Evolutionary conservation across 805 yeast genomes (phyloP).

Genomic region (Kodamaea jinghongensis): DNA sequence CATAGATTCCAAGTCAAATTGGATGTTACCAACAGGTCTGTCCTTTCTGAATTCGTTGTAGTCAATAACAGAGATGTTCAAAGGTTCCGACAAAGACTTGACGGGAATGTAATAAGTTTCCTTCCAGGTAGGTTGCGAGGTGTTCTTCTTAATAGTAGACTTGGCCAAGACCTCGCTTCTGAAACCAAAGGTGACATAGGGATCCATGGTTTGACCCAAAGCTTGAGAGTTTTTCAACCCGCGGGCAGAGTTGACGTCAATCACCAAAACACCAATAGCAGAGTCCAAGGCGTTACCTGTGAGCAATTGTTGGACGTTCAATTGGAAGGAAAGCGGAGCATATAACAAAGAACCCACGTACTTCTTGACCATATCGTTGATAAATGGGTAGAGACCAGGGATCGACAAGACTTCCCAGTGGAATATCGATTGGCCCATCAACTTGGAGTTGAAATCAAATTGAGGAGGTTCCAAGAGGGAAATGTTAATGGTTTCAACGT

Average conservation of each 20-base stretch:
- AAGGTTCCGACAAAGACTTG: constrained; percentile 76
- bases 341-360: constrained; percentile 87
- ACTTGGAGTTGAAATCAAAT: constrained; percentile 75
- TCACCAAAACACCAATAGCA: constrained; percentile 81
- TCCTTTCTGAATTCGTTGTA: constrained; percentile 80
- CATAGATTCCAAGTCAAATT: constrained; percentile 68
- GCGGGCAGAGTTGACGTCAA: constrained; percentile 65
- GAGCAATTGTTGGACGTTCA: constrained; percentile 85
- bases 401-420: constrained; percentile 83
- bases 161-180: constrained; percentile 57
- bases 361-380: constrained; percentile 80
- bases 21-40: constrained; percentile 72
- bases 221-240: constrained; percentile 68
- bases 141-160: constrained; percentile 66
- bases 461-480: constrained; percentile 84
- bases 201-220: constrained; percentile 80
- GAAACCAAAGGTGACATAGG: constrained; percentile 75
- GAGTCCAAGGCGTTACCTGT: constrained; percentile 78
- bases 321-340: constrained; percentile 88
- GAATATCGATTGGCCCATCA: constrained; percentile 77
- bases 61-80: constrained; percentile 69
- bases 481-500: constrained; percentile 84
- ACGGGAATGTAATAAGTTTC: constrained; percentile 72
- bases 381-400: constrained; percentile 83
- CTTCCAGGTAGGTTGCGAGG: constrained; percentile 78